These are phyloP conservation scores for Inonotus hispidus DNA, from an alignment of 1,284 basidiomycete genomes.

Conservation along the genomic window DNA sequence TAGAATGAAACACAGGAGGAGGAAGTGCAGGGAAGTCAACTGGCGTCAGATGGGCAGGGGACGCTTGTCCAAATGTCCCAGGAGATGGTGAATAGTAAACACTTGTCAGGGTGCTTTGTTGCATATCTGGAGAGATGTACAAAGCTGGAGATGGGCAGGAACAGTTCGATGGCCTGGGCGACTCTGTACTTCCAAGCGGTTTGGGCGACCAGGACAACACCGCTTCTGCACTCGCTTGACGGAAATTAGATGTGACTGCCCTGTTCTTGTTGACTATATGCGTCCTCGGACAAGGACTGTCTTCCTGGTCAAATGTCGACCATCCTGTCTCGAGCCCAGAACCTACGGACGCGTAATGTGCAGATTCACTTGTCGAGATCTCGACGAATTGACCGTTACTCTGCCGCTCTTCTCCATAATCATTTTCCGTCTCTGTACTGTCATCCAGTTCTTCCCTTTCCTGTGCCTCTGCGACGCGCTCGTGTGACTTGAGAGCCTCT, in stretches of 20 bases:
- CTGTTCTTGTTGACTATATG: not conserved
- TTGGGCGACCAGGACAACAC: conserved; percentile 15
- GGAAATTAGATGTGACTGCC: not conserved
- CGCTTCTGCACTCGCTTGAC: conserved; percentile 2
- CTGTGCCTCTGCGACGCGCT: not conserved
- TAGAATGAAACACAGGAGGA: conserved; percentile 13
- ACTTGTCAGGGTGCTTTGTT: conserved; percentile 1
- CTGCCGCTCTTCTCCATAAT: not conserved
- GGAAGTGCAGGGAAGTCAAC: not conserved
- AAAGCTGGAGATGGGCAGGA: not conserved
- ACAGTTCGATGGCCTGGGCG: not conserved
- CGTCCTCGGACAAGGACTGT: not conserved
- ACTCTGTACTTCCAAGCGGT: not conserved
- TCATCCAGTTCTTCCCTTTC: not conserved
- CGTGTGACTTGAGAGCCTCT: conserved; percentile 5
- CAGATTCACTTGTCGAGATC: not conserved
- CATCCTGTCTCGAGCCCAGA: not conserved
- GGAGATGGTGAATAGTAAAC: conserved; percentile 10
- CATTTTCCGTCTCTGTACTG: not conserved
- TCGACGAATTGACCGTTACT: not conserved
- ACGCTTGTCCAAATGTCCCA: conserved; percentile 14
- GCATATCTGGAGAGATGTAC: not conserved
- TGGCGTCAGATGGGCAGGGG: conserved; percentile 3
- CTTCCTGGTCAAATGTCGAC: conserved; percentile 15
- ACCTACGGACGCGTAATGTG: not conserved